Base-by-base conservation (phyloP, 352 stramenopile genomes). In the Pythium rhizo-oryzae region DNA sequence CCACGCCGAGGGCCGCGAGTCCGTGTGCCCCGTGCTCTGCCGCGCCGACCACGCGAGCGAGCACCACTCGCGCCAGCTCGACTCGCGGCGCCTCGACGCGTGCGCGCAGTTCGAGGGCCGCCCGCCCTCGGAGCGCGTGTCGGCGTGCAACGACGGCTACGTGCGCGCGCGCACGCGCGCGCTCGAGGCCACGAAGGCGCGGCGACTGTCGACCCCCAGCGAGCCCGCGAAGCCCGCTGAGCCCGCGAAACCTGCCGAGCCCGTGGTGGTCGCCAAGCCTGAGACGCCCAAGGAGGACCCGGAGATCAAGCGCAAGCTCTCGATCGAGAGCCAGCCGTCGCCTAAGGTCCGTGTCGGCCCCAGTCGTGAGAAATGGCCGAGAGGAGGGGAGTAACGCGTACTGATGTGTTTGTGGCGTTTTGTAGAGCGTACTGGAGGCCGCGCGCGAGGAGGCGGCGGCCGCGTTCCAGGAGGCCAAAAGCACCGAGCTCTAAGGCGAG, bases 401-500 rank as follows among this genome's bases (percentile, higher is more conserved):
- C 41, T 47, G 18, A 47, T 8, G 4, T 47, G 41, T 9, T 19
- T 13, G 16, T 52, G 4, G 4, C 56, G 47, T 1, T 60, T 28
- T n/a, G 51, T 21, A 72, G 66, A 72, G 43, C 24, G 7, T 72
- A 33, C 60, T 72, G 18, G 66, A 72, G 37, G 55, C 56, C 9
- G 66, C 66, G 30, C 66, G 66, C 12, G 66, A 72, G 25, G 66
- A 72, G 24, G 66, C 66, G 8, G 59, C 33, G 19, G 59, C 58
- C 2, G 66, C 66, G 19, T 72, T 72, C 66, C 57, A 71, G 33
- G 65, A 62, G 18, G 65, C 65, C 51, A 71, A 71, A 51, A 12
- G 44, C 8, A 25, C 58, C 6, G 60, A 67, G 49, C 60, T 67
- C 33, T 59, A 54, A 44, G 30, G 15, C 2, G 13, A 21, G 8